phyloP scores from a whole-genome alignment of 2,329 filamentous ascomycete species.

The Penicillium polonicum region DNA sequence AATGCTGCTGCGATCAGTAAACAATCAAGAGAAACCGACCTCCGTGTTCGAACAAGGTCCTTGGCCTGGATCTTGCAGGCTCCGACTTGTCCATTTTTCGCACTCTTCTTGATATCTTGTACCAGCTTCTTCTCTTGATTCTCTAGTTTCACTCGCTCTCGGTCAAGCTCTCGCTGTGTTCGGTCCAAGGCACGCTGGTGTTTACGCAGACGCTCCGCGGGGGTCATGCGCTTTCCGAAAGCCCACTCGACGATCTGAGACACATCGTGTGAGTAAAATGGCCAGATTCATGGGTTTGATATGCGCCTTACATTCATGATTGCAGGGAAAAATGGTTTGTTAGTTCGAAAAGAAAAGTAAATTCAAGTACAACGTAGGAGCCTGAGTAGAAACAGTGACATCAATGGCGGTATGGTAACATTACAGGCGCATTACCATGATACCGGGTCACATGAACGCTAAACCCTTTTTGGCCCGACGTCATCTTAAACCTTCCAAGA shows the following conservation, averaged over 20 bases:
- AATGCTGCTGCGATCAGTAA: neutral
- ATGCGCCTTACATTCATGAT: constrained; percentile 44
- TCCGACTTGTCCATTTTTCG: constrained; percentile 98
- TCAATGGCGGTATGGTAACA: constrained; percentile 22
- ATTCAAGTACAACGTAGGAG: constrained; percentile 8
- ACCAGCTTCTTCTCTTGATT: constrained; percentile 98
- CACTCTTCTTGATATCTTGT: constrained; percentile 94
- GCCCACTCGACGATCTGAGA: constrained; percentile 95
- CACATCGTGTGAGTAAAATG: constrained; percentile 16
- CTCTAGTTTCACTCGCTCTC: constrained; percentile 91
- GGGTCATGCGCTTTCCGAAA: constrained; percentile 98
- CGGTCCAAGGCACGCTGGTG: constrained; percentile 97
- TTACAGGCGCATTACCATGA: constrained; percentile 16
- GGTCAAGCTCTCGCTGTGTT: constrained; percentile 92
- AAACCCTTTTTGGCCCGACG: constrained; percentile 25
- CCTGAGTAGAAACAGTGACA: constrained; percentile 24
- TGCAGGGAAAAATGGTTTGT: neutral
- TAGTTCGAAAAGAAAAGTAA: neutral
- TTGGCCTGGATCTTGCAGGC: constrained; percentile 98
- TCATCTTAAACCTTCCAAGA: constrained; percentile 22
- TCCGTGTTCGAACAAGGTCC: constrained; percentile 86
- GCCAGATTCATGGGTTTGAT: neutral
- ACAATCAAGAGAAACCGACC: constrained; percentile 47
- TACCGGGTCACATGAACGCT: constrained; percentile 28
- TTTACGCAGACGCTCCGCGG: constrained; percentile 62